Percentiles rank a stretch among this genome's conserved stretches.
Evolutionary conservation across 768 basidiomycete genomes (phyloP).

Genomic region (Exidia glandulosa): DNA sequence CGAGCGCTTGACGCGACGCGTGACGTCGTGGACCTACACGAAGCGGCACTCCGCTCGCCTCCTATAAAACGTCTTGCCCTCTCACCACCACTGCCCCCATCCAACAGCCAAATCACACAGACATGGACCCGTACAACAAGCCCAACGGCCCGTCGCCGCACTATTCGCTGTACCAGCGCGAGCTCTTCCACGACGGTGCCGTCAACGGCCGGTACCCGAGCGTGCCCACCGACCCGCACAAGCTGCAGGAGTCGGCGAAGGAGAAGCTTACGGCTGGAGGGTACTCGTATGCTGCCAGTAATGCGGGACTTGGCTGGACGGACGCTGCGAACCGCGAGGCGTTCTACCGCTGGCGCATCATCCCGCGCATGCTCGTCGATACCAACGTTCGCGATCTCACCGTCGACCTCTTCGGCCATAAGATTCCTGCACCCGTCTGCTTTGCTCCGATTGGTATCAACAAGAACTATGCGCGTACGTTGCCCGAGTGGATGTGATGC

Average conservation of each 20-base stretch:
- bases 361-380: conserved; percentile 47
- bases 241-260: conserved; percentile 29
- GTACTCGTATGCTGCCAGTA: conserved; percentile 42
- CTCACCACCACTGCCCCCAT: background rate
- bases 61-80: background rate
- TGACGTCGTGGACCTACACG: no score
- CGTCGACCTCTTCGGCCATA: conserved; percentile 35
- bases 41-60: background rate
- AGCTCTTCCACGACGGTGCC: conserved; percentile 33
- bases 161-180: conserved; percentile 41
- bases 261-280: conserved; percentile 33
- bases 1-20: no score
- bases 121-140: conserved; percentile 39
- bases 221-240: conserved; percentile 33
- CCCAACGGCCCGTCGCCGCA: conserved; percentile 36
- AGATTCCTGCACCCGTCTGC: conserved; percentile 38
- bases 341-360: conserved; percentile 42
- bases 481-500: no score
- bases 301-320: conserved; percentile 42
- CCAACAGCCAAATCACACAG: background rate
- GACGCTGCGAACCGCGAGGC: conserved; percentile 42
- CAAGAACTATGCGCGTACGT: conserved; percentile 33
- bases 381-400: conserved; percentile 37
- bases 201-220: conserved; percentile 24
- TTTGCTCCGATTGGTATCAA: conserved; percentile 51